A percentile compares a stretch with the other conserved stretches of the same genome.
These are phyloP conservation scores for Ceratobasidium sp. DNA, from an alignment of 1,284 basidiomycete genomes.

Conservation along the genomic window DNA sequence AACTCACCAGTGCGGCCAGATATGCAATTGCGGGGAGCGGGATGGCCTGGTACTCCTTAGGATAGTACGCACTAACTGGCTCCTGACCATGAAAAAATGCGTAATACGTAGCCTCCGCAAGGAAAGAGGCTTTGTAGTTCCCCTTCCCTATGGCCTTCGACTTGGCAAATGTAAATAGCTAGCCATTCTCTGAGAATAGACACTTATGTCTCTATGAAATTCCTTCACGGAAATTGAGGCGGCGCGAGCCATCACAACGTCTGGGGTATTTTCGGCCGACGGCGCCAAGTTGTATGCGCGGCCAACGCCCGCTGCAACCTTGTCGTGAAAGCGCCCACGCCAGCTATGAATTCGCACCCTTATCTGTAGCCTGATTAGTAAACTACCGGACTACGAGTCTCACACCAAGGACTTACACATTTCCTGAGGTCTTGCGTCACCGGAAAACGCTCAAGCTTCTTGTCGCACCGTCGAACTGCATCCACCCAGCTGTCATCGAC, in stretches of 20 bases:
- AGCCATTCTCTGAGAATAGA: neutral
- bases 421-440: too few species aligned
- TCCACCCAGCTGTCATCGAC: too few species aligned
- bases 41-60: neutral
- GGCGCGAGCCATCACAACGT: neutral
- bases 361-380: neutral
- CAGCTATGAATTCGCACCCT: neutral
- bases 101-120: neutral
- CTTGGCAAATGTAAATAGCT: neutral
- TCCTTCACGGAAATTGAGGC: neutral
- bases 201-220: neutral
- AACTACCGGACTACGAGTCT: too few species aligned
- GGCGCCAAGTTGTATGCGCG: too few species aligned
- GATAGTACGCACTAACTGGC: neutral
- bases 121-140: neutral
- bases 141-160: too few species aligned
- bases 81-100: neutral
- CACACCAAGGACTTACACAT: neutral
- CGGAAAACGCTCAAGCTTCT: too few species aligned
- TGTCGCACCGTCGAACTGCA: too few species aligned
- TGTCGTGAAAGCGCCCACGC: neutral
- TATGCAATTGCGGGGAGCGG: neutral
- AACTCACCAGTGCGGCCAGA: neutral
- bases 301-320: neutral
- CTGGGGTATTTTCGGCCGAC: neutral